Evolutionary conservation across 2,329 filamentous ascomycete species (phyloP).

Genomic region (Aureobasidium zeae): DNA sequence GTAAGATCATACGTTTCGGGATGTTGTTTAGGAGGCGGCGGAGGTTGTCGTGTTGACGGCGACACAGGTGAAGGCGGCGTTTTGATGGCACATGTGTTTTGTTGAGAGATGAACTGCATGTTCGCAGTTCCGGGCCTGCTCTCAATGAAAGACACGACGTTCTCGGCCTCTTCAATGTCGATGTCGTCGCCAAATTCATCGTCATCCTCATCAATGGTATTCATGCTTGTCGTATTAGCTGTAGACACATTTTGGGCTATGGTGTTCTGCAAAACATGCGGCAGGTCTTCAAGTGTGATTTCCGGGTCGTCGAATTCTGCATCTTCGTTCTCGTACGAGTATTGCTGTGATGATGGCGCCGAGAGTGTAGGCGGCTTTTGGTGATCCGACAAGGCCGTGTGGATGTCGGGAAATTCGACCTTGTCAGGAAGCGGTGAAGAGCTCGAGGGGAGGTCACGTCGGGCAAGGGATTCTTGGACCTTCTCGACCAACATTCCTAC

Average conservation of each 20-base stretch:
- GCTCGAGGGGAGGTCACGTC: conserved; percentile 35
- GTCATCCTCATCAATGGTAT: conserved; percentile 20
- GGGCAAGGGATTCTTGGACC: conserved; percentile 37
- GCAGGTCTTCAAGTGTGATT: conserved; percentile 7
- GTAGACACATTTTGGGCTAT: not conserved
- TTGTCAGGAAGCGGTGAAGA: conserved; percentile 38
- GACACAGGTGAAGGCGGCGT: not conserved
- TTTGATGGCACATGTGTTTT: not conserved
- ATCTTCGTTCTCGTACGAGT: conserved; percentile 13
- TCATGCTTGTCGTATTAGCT: not conserved
- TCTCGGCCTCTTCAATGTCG: conserved; percentile 48
- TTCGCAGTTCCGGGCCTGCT: conserved; percentile 11
- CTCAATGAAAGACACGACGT: conserved; percentile 23
- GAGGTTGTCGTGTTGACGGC: not conserved
- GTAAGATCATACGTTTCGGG: conserved; percentile 3
- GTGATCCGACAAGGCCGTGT: not conserved
- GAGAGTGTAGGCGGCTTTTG: not conserved
- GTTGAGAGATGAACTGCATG: not conserved
- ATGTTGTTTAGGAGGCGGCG: not conserved
- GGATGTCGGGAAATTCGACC: conserved; percentile 13
- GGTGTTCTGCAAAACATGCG: not conserved
- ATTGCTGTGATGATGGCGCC: conserved; percentile 9
- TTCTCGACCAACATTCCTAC: conserved; percentile 32
- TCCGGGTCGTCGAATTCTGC: conserved; percentile 7
- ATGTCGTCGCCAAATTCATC: conserved; percentile 42